Evolutionary conservation across 2,329 filamentous ascomycete genomes (phyloP).

Genomic region (Xylaria multiplex): DNA sequence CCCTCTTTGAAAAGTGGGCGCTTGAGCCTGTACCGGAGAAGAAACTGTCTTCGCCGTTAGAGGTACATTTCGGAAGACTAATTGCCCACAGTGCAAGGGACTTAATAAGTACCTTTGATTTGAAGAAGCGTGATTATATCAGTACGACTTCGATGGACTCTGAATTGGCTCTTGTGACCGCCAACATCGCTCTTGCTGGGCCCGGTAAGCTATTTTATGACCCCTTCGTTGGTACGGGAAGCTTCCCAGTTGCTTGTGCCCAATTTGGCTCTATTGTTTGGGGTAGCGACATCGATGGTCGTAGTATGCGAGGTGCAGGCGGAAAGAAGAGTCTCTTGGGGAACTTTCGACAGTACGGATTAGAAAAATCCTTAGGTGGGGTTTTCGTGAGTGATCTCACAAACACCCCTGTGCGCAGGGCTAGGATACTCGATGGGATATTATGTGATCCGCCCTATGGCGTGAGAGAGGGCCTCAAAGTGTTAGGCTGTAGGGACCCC

Average conservation of each 20-base stretch:
- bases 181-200: conserved; percentile 85
- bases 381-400: conserved; percentile 88
- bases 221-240: conserved; percentile 94
- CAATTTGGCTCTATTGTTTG: conserved; percentile 87
- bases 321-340: conserved; percentile 62
- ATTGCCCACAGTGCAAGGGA: conserved; percentile 74
- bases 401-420: conserved; percentile 76
- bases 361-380: conserved; percentile 74
- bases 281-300: conserved; percentile 93
- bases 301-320: conserved; percentile 82
- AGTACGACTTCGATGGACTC: conserved; percentile 98
- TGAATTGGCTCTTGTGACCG: conserved; percentile 88
- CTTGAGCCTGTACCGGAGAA: conserved; percentile 60
- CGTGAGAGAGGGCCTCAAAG: conserved; percentile 88
- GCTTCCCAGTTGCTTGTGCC: conserved; percentile 88
- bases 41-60: conserved; percentile 62
- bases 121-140: conserved; percentile 95
- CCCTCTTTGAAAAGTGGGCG: conserved; percentile 84
- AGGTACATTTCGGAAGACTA: conserved; percentile 77
- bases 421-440: conserved; percentile 78
- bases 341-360: conserved; percentile 87
- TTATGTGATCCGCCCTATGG: conserved; percentile 97
- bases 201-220: conserved; percentile 92
- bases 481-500: conserved; percentile 80
- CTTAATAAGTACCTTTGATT: conserved; percentile 77